Conservation (phyloP, 495 filamentous ascomycete genomes). For the Hypoxylon crocopeplum region DNA sequence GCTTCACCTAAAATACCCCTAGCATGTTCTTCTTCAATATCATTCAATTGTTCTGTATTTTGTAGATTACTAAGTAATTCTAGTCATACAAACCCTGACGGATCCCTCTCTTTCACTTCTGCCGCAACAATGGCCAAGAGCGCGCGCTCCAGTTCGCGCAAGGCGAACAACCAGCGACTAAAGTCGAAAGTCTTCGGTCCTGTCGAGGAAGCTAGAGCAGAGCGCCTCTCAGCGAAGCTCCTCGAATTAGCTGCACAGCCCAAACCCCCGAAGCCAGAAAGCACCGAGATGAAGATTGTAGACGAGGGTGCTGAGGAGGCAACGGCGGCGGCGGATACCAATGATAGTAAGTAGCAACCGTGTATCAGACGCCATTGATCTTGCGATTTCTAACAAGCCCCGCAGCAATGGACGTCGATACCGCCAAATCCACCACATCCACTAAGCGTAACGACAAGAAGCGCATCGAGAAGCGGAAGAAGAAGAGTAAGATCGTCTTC, state of each 20-base stretch:
- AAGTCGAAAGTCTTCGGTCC: constrained; percentile 82
- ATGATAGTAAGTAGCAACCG: constrained; percentile 42
- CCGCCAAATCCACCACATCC: constrained; percentile 34
- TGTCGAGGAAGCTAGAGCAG: constrained; percentile 73
- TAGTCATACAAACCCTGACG: background rate
- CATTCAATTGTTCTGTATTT: too few species aligned
- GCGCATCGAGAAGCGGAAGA: constrained; percentile 53
- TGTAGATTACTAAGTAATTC: too few species aligned
- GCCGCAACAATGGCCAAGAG: constrained; percentile 79
- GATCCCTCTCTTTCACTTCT: too few species aligned
- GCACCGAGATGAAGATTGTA: constrained; percentile 28
- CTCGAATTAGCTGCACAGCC: constrained; percentile 75
- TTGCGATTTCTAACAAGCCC: constrained; percentile 22
- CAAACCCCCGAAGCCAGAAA: constrained; percentile 51
- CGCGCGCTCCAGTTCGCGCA: constrained; percentile 72
- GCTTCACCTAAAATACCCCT: too few species aligned
- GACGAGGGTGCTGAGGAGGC: constrained; percentile 37
- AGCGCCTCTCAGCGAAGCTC: constrained; percentile 81
- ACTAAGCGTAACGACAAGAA: constrained; percentile 46
- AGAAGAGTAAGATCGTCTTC: constrained; percentile 61
- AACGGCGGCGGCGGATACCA: background rate
- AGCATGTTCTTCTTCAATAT: too few species aligned
- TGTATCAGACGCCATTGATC: background rate
- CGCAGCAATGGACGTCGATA: constrained; percentile 57
- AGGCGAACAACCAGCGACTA: constrained; percentile 77